phyloP scores from a whole-genome alignment of 1,284 basidiomycete genomes.

The Rhodotorula mucilaginosa region DNA sequence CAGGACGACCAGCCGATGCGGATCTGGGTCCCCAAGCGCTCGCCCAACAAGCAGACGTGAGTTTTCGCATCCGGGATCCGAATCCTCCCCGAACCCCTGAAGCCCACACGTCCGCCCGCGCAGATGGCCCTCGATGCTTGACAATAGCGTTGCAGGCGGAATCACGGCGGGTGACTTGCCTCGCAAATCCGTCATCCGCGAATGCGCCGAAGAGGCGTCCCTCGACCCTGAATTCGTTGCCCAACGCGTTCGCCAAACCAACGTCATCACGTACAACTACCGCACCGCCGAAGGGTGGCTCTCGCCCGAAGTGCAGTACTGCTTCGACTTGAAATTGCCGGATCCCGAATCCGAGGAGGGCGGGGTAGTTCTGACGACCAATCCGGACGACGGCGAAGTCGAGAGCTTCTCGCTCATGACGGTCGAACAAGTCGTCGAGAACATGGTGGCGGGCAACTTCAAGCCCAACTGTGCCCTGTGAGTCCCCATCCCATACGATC shows the following conservation, averaged over 20 bases:
- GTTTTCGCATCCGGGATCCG: conserved; percentile 45
- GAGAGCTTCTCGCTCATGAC: conserved; percentile 68
- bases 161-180: conserved; percentile 64
- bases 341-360: conserved; percentile 40
- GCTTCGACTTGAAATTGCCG: conserved; percentile 75
- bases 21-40: conserved; percentile 85
- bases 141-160: conserved; percentile 65
- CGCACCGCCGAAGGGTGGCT: conserved; percentile 71
- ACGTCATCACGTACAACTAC: conserved; percentile 54
- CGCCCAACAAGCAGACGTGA: conserved; percentile 81
- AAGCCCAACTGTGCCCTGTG: conserved; percentile 76
- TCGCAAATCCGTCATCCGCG: conserved; percentile 79
- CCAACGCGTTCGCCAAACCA: conserved; percentile 27
- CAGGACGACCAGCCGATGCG: conserved; percentile 41
- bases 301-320: conserved; percentile 69
- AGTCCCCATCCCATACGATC: not conserved
- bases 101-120: not conserved
- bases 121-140: conserved; percentile 49
- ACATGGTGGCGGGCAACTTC: conserved; percentile 63
- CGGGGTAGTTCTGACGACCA: conserved; percentile 21
- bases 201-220: conserved; percentile 65
- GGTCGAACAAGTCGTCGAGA: conserved; percentile 51
- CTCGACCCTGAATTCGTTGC: conserved; percentile 35
- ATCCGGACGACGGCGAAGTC: conserved; percentile 78
- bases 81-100: not conserved